Evolutionary conservation across 495 filamentous ascomycete genomes (phyloP).

Genomic region (Tuber umbilicatum): DNA sequence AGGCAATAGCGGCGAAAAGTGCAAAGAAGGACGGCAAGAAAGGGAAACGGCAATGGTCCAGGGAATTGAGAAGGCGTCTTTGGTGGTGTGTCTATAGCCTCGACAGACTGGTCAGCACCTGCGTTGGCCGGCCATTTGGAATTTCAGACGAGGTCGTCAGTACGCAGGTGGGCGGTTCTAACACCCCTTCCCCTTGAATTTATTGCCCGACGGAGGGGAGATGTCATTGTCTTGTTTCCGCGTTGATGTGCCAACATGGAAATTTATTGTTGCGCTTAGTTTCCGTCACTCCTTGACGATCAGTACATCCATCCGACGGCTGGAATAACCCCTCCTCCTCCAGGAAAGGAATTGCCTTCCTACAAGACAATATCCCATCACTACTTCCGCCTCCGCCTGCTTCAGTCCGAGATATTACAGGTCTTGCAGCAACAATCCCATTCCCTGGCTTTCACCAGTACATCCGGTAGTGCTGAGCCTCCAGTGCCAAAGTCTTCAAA

Average conservation of each 20-base stretch:
- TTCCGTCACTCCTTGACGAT: conserved; percentile 81
- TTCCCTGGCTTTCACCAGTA: conserved; percentile 34
- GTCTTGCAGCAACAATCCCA: conserved; percentile 82
- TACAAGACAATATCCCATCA: conserved; percentile 88
- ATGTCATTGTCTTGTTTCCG: background rate
- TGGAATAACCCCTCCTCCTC: conserved; percentile 48
- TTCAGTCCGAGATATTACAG: conserved; percentile 93
- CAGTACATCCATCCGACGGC: conserved; percentile 72
- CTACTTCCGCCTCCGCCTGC: conserved; percentile 81
- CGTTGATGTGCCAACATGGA: conserved; percentile 4
- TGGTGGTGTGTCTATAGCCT: conserved; percentile 98
- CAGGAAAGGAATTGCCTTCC: conserved; percentile 52
- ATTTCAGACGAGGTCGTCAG: conserved; percentile 92
- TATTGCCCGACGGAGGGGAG: background rate
- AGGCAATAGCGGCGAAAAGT: conserved; percentile 54
- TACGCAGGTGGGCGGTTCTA: conserved; percentile 45
- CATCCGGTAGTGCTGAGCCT: conserved; percentile 19
- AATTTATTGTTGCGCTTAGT: conserved; percentile 51
- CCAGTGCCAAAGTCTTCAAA: conserved; percentile 19
- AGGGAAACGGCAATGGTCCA: conserved; percentile 75
- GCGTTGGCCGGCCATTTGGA: conserved; percentile 87
- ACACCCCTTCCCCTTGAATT: background rate
- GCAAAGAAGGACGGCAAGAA: conserved; percentile 50
- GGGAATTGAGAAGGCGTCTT: conserved; percentile 76
- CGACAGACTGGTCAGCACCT: conserved; percentile 83